These are phyloP conservation scores for Anastatica hierochuntica DNA, from an alignment of 345 rosid species.

Conservation along the genomic window DNA sequence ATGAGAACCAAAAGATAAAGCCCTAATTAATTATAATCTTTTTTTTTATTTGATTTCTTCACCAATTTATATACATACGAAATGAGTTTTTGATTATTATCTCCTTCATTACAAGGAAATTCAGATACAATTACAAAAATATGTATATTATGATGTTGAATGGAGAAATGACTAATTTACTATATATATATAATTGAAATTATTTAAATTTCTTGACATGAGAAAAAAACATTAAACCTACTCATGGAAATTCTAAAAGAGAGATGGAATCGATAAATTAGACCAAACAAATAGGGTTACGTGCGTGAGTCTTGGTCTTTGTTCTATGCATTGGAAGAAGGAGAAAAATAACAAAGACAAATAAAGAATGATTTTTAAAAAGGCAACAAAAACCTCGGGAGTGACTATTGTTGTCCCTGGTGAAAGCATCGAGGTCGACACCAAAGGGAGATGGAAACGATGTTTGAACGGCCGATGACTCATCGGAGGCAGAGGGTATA, in stretches of 20 bases:
- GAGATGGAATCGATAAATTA: too few species aligned
- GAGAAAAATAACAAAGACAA: background rate
- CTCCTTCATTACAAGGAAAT: background rate
- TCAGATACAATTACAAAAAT: background rate
- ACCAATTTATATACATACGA: background rate
- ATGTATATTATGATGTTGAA: background rate
- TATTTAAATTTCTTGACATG: background rate
- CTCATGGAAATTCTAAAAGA: slow-evolving; percentile 8
- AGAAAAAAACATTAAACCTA: slow-evolving; percentile 7
- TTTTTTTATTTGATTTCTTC: background rate
- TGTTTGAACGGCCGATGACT: slow-evolving; percentile 31
- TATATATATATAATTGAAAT: background rate
- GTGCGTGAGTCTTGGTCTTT: slow-evolving; percentile 26
- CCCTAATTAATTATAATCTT: background rate
- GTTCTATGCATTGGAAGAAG: slow-evolving; percentile 31
- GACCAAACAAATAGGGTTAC: slow-evolving; percentile 5
- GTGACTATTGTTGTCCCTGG: slow-evolving; percentile 40
- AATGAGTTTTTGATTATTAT: background rate
- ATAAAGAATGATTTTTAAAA: background rate
- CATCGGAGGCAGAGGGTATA: slow-evolving; percentile 30
- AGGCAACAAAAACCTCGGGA: slow-evolving; percentile 42
- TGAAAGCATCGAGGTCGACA: slow-evolving; percentile 51
- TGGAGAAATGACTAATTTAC: background rate
- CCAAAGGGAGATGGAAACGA: slow-evolving; percentile 43
- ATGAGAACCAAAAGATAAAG: background rate